Conservation (phyloP, 2,329 filamentous ascomycete species). For the Neocatenulostroma microsporum region DNA sequence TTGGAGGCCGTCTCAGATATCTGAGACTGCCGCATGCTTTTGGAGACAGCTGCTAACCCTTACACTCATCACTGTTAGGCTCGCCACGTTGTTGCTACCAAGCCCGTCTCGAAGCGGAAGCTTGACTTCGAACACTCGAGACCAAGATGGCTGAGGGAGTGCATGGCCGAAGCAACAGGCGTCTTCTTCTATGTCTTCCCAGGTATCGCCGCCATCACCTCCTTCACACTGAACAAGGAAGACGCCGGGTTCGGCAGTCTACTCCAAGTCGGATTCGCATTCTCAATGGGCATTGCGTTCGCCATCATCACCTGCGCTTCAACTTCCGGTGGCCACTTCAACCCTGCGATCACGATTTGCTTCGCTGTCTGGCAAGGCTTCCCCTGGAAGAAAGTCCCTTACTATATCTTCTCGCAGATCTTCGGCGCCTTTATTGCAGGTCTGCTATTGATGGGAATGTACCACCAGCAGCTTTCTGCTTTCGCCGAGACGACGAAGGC, state of each 20-base stretch:
- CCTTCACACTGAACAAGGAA: conserved; percentile 43
- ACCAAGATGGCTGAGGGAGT: conserved; percentile 49
- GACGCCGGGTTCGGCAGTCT: conserved; percentile 43
- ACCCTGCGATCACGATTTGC: conserved; percentile 32
- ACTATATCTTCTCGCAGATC: conserved; percentile 51
- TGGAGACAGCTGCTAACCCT: too few species aligned
- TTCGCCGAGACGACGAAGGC: conserved; percentile 35
- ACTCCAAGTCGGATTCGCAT: conserved; percentile 50
- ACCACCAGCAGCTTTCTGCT: conserved; percentile 44
- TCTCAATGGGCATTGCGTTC: conserved; percentile 51
- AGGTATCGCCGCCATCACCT: conserved; percentile 47
- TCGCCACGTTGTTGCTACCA: conserved; percentile 44
- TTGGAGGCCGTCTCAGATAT: too few species aligned
- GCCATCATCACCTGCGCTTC: conserved; percentile 51
- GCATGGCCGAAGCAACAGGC: conserved; percentile 49
- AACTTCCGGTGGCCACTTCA: conserved; percentile 40
- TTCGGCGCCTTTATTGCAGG: conserved; percentile 50
- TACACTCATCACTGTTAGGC: too few species aligned
- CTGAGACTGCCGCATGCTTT: too few species aligned
- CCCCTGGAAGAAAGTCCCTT: conserved; percentile 50
- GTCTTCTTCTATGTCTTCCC: conserved; percentile 44
- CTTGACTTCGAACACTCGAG: conserved; percentile 49
- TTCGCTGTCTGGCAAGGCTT: conserved; percentile 49
- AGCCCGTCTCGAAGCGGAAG: conserved; percentile 47
- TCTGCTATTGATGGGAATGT: conserved; percentile 49